phyloP scores from a whole-genome alignment of 2,329 filamentous ascomycete genomes.

The Chalara sp. region DNA sequence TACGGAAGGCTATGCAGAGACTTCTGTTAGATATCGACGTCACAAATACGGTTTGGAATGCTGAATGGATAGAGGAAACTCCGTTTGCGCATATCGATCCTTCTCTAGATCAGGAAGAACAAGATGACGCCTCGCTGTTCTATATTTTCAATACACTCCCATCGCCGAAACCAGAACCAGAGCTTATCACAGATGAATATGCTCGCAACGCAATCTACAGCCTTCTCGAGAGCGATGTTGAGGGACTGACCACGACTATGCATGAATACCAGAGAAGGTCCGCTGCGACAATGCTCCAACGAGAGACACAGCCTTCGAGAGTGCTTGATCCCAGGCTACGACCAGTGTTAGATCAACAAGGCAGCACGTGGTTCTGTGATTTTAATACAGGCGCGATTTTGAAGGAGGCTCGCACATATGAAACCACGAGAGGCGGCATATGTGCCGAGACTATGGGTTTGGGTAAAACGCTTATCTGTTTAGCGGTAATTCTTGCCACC shows the following conservation, averaged over 20 bases:
- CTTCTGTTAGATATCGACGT: constrained; percentile 51
- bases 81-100: constrained; percentile 33
- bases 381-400: constrained; percentile 54
- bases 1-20: constrained; percentile 38
- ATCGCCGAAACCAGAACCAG: constrained; percentile 54
- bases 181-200: constrained; percentile 41
- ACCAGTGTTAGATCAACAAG: constrained; percentile 50
- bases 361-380: constrained; percentile 63
- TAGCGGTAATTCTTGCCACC: constrained; percentile 71
- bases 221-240: constrained; percentile 45
- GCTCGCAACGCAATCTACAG: constrained; percentile 46
- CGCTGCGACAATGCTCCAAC: constrained; percentile 76
- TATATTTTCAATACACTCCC: constrained; percentile 68
- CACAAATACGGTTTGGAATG: constrained; percentile 48
- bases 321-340: constrained; percentile 70
- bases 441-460: constrained; percentile 74
- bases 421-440: constrained; percentile 68
- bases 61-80: constrained; percentile 23
- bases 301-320: constrained; percentile 59
- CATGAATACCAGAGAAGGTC: constrained; percentile 78
- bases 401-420: constrained; percentile 64
- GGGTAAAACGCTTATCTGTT: constrained; percentile 84
- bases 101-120: constrained; percentile 15
- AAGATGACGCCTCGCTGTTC: constrained; percentile 49
- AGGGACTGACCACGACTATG: constrained; percentile 56